Evolutionary conservation across 2,329 filamentous ascomycete genomes (phyloP), one percentile per base, ranked within the genome.

Genomic region (Proliferodiscus dingleyae): DNA sequence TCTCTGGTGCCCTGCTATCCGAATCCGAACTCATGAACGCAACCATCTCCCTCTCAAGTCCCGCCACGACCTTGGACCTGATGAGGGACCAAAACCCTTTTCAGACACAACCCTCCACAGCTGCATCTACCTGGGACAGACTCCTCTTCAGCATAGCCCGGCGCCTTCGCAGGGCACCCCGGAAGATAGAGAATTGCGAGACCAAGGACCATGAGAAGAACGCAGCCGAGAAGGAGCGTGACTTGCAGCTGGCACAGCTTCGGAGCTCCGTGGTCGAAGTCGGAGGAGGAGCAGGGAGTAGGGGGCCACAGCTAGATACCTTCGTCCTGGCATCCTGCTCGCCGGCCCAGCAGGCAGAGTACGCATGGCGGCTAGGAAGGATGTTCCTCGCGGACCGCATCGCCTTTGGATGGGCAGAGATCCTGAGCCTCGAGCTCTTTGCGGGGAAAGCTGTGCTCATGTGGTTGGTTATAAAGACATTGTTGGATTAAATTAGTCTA

Each of bases 1-100:
- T 78, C 15, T 78, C n/a, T n/a, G n/a, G 83, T 54, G 80, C 78
- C 1, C 67, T 86, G 23, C 77, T 81, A 45, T 71, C 73, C 47
- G 81, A 86, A 58, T 60, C 41, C 11, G 26, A 45, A 29, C 9
- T 37, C 9, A 15, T 43, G 2, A 50, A 46, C 33, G 32, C 43
- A 16, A 57, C 52, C 0, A 29, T 59, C n/a, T 29, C 45, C 3
- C 19, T 58, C 34, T 55, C 50, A 6, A 9, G 43, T 23, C 39
- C 26, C 19, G 13, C 8, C 18, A 24, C 28, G 6, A 34, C 46
- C 28, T 41, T 2, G 26, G 38, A 41, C 9, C 16, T 37, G 23
- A 15, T 15, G 16, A 15, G 13, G 6, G 29, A 13, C 16, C 29
- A 32, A 32, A 32, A 3, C 11, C 29, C 3, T 26, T 26, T 26